Percentiles rank a stretch among this genome's conserved stretches.
Conservation (phyloP, 2,329 filamentous ascomycete genomes). For the Claviceps sp. region DNA sequence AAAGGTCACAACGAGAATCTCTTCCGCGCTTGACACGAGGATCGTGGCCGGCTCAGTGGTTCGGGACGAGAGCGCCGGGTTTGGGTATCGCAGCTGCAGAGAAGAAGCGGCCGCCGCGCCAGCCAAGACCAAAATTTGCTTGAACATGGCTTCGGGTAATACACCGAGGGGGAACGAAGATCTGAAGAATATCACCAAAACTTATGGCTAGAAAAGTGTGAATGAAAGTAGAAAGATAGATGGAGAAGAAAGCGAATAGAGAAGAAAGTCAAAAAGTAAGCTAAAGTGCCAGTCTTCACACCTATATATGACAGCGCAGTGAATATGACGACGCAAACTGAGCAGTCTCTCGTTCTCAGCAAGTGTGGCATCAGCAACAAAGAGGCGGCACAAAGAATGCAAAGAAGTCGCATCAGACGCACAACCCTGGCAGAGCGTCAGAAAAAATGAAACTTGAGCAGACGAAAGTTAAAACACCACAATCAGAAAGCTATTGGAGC, state of each 20-base stretch:
- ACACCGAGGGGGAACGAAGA: neutral
- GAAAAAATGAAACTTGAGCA: too few species aligned
- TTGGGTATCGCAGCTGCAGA: neutral
- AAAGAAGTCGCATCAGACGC: too few species aligned
- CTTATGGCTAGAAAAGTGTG: neutral
- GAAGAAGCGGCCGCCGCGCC: neutral
- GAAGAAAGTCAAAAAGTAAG: neutral
- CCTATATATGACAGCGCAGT: too few species aligned
- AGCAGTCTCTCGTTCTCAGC: too few species aligned
- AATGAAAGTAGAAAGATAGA: neutral
- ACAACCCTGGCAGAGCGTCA: too few species aligned
- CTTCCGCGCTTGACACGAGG: slow-evolving; percentile 26
- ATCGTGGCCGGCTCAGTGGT: slow-evolving; percentile 10
- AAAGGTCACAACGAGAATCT: slow-evolving; percentile 29
- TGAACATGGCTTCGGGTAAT: neutral
- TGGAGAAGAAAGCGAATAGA: neutral
- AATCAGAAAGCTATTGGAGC: too few species aligned
- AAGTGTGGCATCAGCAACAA: too few species aligned
- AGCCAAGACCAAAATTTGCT: neutral
- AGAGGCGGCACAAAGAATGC: too few species aligned
- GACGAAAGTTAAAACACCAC: too few species aligned
- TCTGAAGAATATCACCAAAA: neutral
- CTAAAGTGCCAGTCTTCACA: too few species aligned
- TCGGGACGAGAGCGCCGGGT: neutral
- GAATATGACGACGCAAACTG: too few species aligned